Evolutionary conservation across 2,329 filamentous ascomycete species (phyloP), one percentile per base, ranked within the genome.

Genomic region (Calonectria pseudoturangicola): DNA sequence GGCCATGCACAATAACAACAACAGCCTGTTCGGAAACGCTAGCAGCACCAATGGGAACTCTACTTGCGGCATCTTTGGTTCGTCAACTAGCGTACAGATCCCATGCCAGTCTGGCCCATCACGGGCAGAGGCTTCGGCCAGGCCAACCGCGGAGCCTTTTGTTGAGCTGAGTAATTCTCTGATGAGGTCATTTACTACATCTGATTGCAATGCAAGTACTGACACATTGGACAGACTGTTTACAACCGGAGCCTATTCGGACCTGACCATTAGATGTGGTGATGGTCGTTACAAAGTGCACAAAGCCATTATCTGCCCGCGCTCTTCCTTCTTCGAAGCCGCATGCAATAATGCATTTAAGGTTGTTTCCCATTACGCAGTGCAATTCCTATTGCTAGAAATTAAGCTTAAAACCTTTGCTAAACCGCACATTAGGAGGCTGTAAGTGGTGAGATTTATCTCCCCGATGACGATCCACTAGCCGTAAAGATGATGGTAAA

Each of bases 271-370:
- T 0, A 18, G 4, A 0, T 74, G 74, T 2, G 70, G 70, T 1
- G 21, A 73, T 1, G 33, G 65, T 13, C 51, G 5, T 1, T 67
- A 69, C 28, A 39, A 33, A 15, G 73, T 75, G 0, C 74, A 75
- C 28, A 73, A 41, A 15, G 70, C 70, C 1, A 48, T 75, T 28
- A 43, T 75, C 0, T 74, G 74, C 7, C 70, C 74, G 1, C 65
- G 67, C 21, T 75, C 74, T 0, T 1, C 9, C 0, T 75, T 71
- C 25, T 74, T 75, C 30, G 8, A 58, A 16, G 45, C 15, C 1
- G 67, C 72, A 2, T 73, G 63, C 7, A 12, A 50, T 18, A 25
- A 33, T 0, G 0, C 8, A 1, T 74, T 72, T 58, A 47, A 62
- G 2, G 54, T 72, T 30, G 13, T 48, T 18, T 28, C 47, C 25